Evolutionary conservation across 306 rosid species (phyloP).

Genomic region (Malus asiatica): DNA sequence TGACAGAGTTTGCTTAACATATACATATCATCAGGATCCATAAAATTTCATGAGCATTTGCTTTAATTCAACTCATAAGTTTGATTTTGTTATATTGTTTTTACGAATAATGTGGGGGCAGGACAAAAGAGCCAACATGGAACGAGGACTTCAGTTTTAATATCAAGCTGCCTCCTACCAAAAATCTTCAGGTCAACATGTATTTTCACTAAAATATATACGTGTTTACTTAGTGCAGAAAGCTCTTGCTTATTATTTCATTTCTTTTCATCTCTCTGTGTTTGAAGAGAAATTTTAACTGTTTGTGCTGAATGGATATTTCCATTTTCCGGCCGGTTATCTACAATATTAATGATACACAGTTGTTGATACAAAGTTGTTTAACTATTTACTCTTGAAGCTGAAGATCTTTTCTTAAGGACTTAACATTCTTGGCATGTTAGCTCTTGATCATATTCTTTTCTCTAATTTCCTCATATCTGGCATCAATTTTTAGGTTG

Average conservation of each 20-base stretch:
- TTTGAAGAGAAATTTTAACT: not conserved
- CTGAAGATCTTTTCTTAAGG: not conserved
- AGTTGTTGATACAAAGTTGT: not conserved
- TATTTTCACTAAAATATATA: slow-evolving; percentile 8
- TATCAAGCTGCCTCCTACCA: slow-evolving; percentile 54
- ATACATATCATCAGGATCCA: not conserved
- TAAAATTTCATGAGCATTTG: not conserved
- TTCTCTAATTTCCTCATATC: slow-evolving; percentile 20
- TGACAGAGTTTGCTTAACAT: too few species aligned
- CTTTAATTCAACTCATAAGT: slow-evolving; percentile 2
- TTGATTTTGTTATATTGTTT: not conserved
- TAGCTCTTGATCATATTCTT: not conserved
- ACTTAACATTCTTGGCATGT: not conserved
- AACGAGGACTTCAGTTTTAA: slow-evolving; percentile 73
- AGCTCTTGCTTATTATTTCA: slow-evolving; percentile 5
- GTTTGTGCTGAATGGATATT: slow-evolving; percentile 4
- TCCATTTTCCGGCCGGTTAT: not conserved
- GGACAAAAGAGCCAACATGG: slow-evolving; percentile 87
- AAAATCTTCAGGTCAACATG: slow-evolving; percentile 63
- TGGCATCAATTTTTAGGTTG: slow-evolving; percentile 49
- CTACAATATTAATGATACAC: not conserved
- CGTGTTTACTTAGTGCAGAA: not conserved
- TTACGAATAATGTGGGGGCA: slow-evolving; percentile 30
- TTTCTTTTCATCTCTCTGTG: not conserved
- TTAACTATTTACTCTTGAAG: not conserved